These are phyloP conservation scores for Chlamydomonas asymmetrica DNA, from an alignment of 139 green algal species.

Conservation along the genomic window DNA sequence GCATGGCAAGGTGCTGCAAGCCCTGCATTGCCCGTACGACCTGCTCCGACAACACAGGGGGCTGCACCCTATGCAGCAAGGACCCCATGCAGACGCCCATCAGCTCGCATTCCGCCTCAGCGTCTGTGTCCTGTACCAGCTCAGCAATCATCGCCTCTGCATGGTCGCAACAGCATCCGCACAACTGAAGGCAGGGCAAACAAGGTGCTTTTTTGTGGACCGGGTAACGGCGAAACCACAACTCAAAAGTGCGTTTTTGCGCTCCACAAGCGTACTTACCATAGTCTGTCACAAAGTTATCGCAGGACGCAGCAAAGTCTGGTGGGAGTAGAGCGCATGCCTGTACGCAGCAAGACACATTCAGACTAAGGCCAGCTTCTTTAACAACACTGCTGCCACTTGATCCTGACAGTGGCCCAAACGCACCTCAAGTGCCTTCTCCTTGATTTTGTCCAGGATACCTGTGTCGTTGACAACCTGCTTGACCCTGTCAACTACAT, in stretches of 20 bases:
- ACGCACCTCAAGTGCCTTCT: conserved; percentile 24
- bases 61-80: background rate
- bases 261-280: no score
- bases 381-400: no score
- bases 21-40: background rate
- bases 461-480: conserved; percentile 4
- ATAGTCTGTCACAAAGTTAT: no score
- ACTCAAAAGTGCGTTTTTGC: no score
- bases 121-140: conserved; percentile 17
- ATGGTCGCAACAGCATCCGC: background rate
- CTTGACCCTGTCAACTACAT: conserved; percentile 28
- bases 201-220: no score
- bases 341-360: no score
- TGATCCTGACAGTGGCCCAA: no score
- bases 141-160: conserved; percentile 18
- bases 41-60: conserved; percentile 4
- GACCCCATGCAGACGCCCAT: conserved; percentile 15
- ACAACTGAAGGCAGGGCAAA: conserved; percentile 11
- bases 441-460: conserved; percentile 20
- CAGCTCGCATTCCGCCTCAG: conserved; percentile 15
- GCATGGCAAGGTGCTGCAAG: background rate
- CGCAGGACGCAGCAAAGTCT: no score
- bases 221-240: no score
- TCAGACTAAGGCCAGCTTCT: no score
- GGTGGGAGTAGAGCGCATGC: no score